Evolutionary conservation across 371 early-diverging fungal genomes (phyloP).

Genomic region (Mortierella sp.): DNA sequence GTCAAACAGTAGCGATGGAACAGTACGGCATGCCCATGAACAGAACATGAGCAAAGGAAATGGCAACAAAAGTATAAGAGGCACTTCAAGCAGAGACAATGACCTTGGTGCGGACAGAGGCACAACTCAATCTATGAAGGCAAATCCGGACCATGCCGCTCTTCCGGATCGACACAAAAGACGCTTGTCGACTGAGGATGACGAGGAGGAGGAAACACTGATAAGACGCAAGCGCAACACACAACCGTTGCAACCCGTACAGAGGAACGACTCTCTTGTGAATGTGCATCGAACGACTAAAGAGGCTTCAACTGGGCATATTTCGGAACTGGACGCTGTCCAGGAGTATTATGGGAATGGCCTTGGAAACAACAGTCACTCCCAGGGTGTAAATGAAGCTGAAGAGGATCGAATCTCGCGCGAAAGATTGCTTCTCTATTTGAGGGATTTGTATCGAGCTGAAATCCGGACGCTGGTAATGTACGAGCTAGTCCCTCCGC

Average conservation of each 20-base stretch:
- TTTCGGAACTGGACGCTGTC: not conserved
- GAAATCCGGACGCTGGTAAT: slow-evolving; percentile 24
- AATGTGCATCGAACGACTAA: not conserved
- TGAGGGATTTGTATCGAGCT: slow-evolving; percentile 14
- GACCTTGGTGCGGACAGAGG: not conserved
- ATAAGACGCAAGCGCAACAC: not conserved
- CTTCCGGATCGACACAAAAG: not conserved
- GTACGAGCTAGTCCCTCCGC: slow-evolving; percentile 20
- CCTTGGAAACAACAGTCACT: not conserved
- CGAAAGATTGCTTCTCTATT: slow-evolving; percentile 19
- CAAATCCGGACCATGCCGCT: not conserved
- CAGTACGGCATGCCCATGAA: not conserved
- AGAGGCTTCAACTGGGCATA: not conserved
- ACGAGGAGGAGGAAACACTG: not conserved
- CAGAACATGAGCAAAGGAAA: not conserved
- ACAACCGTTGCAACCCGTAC: not conserved
- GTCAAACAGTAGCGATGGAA: not conserved
- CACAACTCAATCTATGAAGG: not conserved
- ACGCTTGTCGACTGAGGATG: not conserved
- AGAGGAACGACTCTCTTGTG: not conserved
- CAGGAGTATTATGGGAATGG: not conserved
- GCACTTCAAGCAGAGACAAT: not conserved
- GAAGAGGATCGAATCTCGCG: not conserved
- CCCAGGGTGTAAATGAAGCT: not conserved
- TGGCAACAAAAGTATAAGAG: not conserved